Evolutionary conservation across 2,329 filamentous ascomycete species (phyloP).

Genomic region (Ophiostoma sp.): DNA sequence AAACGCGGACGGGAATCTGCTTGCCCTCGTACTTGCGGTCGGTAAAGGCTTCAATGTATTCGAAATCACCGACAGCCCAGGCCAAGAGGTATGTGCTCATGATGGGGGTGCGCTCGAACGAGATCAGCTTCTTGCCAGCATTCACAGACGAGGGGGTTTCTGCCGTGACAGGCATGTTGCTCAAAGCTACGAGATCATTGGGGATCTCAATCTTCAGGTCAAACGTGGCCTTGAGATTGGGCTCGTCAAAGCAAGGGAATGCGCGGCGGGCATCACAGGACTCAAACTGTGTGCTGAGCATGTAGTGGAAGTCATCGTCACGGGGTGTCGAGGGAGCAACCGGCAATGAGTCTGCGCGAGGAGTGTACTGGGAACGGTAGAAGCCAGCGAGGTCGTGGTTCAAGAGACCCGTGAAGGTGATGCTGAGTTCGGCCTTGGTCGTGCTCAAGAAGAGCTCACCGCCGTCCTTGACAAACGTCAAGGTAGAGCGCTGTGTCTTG

Average conservation of each 20-base stretch:
- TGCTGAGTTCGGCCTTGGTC: constrained; percentile 56
- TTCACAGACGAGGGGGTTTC: constrained; percentile 42
- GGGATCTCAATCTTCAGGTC: constrained; percentile 91
- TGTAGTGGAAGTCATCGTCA: constrained; percentile 61
- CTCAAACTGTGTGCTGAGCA: constrained; percentile 97
- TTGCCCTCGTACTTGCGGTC: constrained; percentile 77
- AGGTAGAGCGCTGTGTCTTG: constrained; percentile 74
- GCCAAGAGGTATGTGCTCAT: constrained; percentile 92
- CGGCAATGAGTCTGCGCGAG: constrained; percentile 42
- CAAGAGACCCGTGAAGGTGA: constrained; percentile 65
- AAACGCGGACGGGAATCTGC: constrained; percentile 86
- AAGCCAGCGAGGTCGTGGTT: constrained; percentile 98
- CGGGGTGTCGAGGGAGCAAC: constrained; percentile 71
- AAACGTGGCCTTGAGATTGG: constrained; percentile 92
- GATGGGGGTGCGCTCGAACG: constrained; percentile 75
- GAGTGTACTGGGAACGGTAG: constrained; percentile 82
- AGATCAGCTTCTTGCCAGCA: constrained; percentile 62
- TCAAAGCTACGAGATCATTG: constrained; percentile 78
- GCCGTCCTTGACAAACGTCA: constrained; percentile 62
- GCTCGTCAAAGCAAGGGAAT: constrained; percentile 97
- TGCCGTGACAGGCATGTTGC: constrained; percentile 89
- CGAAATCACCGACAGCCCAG: constrained; percentile 95
- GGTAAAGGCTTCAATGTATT: constrained; percentile 90
- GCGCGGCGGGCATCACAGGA: constrained; percentile 89
- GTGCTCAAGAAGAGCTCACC: constrained; percentile 51